phyloP scores from a whole-genome alignment of 805 yeast species.

The Tetrapisispora taiwanensis region DNA sequence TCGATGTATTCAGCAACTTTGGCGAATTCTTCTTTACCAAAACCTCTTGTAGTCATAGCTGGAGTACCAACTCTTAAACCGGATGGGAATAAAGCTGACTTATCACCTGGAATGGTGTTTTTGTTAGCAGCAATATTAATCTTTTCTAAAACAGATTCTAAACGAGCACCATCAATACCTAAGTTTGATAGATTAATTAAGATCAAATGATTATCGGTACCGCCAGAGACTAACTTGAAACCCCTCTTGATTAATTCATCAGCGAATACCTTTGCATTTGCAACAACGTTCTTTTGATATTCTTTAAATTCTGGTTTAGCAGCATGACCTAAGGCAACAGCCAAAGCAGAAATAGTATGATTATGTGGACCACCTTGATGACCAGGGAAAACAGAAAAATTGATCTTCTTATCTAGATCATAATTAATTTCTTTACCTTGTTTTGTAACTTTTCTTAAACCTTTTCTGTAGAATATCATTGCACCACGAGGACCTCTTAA shows the following conservation, averaged over 20 bases:
- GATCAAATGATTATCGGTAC: slow-evolving; percentile 91
- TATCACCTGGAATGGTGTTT: slow-evolving; percentile 94
- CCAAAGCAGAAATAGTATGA: slow-evolving; percentile 92
- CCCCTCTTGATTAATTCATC: slow-evolving; percentile 53
- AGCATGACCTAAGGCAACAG: slow-evolving; percentile 91
- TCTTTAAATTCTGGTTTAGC: slow-evolving; percentile 75
- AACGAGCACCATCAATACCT: slow-evolving; percentile 88
- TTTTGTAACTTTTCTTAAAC: slow-evolving; percentile 71
- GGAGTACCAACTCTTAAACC: slow-evolving; percentile 97
- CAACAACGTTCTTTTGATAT: slow-evolving; percentile 75
- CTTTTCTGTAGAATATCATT: slow-evolving; percentile 94
- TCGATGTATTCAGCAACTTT: slow-evolving; percentile 74
- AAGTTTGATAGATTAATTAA: slow-evolving; percentile 70
- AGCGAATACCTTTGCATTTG: slow-evolving; percentile 74
- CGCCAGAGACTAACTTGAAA: slow-evolving; percentile 72
- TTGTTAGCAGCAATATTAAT: slow-evolving; percentile 92
- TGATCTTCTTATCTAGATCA: slow-evolving; percentile 84
- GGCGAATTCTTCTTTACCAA: slow-evolving; percentile 65
- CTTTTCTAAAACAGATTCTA: slow-evolving; percentile 80
- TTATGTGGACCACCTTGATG: slow-evolving; percentile 99
- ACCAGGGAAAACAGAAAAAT: slow-evolving; percentile 97
- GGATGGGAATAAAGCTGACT: slow-evolving; percentile 89
- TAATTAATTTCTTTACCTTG: slow-evolving; percentile 77
- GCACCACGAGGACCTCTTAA: slow-evolving; percentile 99
- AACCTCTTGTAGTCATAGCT: slow-evolving; percentile 96